Base-by-base conservation (phyloP, 805 yeast species). In the Pichia membranifaciens region DNA sequence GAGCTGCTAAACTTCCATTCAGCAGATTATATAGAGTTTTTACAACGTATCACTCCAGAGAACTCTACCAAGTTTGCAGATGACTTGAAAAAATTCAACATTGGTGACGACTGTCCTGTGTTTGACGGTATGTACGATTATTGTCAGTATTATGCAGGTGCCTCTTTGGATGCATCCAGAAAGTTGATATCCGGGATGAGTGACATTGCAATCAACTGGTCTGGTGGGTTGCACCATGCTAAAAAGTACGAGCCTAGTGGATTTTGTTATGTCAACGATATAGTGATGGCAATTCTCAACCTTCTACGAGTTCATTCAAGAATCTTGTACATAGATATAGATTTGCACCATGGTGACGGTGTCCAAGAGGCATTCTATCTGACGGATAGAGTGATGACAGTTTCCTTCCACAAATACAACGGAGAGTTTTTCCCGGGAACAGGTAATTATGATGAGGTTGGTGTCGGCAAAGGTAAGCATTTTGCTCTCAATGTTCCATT, bases 351-450 rank as follows among this genome's bases (percentile, higher is more conserved):
- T 61, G 98, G 98, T 39, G 98, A 91, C 66, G 98, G 98, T 54
- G 98, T 91, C 17, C 96, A 91, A 65, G 98, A 91, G 66, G 97
- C 97, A 1, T 91, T 91, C 61, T 87, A 91, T 68, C 79, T 93
- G 16, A 87, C 96, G 2, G 98, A 90, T 65, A 72, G 98, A 51
- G 98, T 90, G 40, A 89, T 90, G 96, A 90, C 97, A 1, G 90
- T 90, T 56, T 84, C 95, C 10, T 90, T 90, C 74, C 98, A 90
- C 73, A 91, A 89, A 67, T 91, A 83, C 65, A 79, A 78, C 57
- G 98, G 98, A 18, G 93, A 88, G 65, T 91, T 88, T 62, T 91
- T 91, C 75, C 99, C 99, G 3, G 97, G 96, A 13, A 91, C 99
- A 0, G 99, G 99, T 22, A 86, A 87, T 56, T 76, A 89, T 43